Conservation (phyloP, 805 yeast genomes). For the Blastobotrys attinorum region DNA sequence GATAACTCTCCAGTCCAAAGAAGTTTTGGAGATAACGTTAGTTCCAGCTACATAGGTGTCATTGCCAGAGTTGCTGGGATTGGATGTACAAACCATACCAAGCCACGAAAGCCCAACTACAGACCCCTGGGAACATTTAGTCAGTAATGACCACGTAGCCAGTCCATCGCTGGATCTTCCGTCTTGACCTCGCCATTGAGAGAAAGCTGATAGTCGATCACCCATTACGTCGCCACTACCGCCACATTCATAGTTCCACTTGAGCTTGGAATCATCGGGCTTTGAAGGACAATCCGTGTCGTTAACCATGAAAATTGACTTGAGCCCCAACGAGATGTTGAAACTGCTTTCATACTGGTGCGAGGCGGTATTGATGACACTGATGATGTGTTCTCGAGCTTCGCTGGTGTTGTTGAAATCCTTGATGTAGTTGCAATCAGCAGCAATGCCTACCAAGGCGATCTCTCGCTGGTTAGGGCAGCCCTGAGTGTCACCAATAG, state of each 20-base stretch:
- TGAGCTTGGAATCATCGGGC: constrained; percentile 8
- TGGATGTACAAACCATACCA: constrained; percentile 26
- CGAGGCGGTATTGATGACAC: constrained; percentile 28
- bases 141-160: constrained; percentile 31
- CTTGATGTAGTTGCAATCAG: constrained; percentile 28
- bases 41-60: constrained; percentile 23
- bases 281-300: constrained; percentile 19
- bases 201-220: constrained; percentile 23
- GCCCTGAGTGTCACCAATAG: constrained; percentile 27
- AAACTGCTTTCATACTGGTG: constrained; percentile 29
- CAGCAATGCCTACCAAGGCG: constrained; percentile 32
- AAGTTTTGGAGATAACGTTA: constrained; percentile 28
- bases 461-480: constrained; percentile 26
- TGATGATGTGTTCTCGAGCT: constrained; percentile 26
- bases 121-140: constrained; percentile 27
- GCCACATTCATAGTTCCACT: constrained; percentile 26
- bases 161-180: constrained; percentile 23
- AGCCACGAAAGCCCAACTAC: constrained; percentile 33
- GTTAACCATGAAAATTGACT: constrained; percentile 23
- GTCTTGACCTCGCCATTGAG: constrained; percentile 27
- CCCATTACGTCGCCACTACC: constrained; percentile 17
- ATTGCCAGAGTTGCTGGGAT: constrained; percentile 13
- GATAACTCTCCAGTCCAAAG: constrained; percentile 29
- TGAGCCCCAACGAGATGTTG: constrained; percentile 31
- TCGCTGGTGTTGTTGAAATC: constrained; percentile 21